Evolutionary conservation across 2,329 filamentous ascomycete genomes (phyloP).

Genomic region (Microcyclospora pomicola): DNA sequence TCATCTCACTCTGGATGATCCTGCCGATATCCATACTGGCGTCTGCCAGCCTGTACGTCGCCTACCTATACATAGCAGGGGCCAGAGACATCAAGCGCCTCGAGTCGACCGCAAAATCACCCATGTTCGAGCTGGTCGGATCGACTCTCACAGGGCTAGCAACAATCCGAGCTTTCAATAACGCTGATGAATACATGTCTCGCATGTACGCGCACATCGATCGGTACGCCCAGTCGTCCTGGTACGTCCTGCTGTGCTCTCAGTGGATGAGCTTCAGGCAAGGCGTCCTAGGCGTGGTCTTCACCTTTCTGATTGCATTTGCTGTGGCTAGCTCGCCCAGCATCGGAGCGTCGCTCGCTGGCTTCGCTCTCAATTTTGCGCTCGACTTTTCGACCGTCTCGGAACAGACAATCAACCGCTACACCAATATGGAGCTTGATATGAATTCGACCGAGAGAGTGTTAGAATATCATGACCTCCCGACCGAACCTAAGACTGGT

Average conservation of each 20-base stretch:
- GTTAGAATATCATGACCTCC: neutral
- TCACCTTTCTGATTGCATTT: neutral
- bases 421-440: neutral
- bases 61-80: neutral
- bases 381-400: neutral
- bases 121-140: neutral
- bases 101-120: neutral
- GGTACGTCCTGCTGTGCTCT: neutral
- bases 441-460: neutral
- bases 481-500: neutral
- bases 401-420: neutral
- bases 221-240: neutral
- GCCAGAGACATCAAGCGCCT: neutral
- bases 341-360: neutral
- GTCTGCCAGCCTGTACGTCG: neutral
- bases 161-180: constrained; percentile 35
- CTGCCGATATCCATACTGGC: neutral
- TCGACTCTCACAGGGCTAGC: neutral
- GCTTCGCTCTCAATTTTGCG: neutral
- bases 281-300: neutral
- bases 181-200: constrained; percentile 75
- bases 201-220: constrained; percentile 23
- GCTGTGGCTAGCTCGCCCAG: neutral
- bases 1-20: neutral
- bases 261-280: neutral